A percentile compares a stretch with the other conserved stretches of the same genome.
phyloP scores from a whole-genome alignment of 2,329 filamentous ascomycete species.

The Penicillium sp. region DNA sequence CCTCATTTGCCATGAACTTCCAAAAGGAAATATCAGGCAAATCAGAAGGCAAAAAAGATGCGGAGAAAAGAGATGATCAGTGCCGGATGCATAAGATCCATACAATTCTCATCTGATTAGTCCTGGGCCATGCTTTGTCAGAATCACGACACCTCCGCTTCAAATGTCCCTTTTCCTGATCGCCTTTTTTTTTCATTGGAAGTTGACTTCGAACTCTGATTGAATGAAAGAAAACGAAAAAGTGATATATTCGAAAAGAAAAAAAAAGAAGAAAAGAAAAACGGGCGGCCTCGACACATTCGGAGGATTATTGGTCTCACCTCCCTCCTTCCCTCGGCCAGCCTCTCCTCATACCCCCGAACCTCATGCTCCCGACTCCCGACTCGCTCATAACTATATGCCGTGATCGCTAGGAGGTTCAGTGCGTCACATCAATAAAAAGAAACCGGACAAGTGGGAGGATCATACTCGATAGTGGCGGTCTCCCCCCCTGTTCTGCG shows the following conservation, averaged over 20 bases:
- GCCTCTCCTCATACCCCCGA: slow-evolving; percentile 2
- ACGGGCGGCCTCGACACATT: not conserved
- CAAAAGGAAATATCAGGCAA: not conserved
- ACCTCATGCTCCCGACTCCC: not conserved
- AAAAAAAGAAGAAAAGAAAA: not conserved
- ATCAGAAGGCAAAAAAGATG: not conserved
- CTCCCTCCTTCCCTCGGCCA: slow-evolving; percentile 14
- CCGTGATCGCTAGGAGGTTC: not conserved
- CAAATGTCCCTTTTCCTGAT: slow-evolving; percentile 20
- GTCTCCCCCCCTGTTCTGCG: slow-evolving; percentile 6
- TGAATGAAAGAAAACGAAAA: not conserved
- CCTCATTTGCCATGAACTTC: slow-evolving; percentile 10
- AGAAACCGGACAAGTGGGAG: not conserved
- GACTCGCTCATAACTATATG: not conserved
- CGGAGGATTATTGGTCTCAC: slow-evolving; percentile 8
- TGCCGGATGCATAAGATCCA: slow-evolving; percentile 8
- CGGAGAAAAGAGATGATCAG: slow-evolving; percentile 1
- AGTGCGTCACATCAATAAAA: not conserved
- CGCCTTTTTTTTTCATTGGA: slow-evolving; percentile 8
- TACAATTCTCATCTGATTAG: slow-evolving; percentile 13
- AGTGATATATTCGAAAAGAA: not conserved
- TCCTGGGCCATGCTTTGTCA: slow-evolving; percentile 27
- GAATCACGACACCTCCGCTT: slow-evolving; percentile 26
- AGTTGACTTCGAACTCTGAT: not conserved
- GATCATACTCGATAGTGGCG: not conserved